Conservation (phyloP, 2,329 filamentous ascomycete species). For the Penicillium frequentans region DNA sequence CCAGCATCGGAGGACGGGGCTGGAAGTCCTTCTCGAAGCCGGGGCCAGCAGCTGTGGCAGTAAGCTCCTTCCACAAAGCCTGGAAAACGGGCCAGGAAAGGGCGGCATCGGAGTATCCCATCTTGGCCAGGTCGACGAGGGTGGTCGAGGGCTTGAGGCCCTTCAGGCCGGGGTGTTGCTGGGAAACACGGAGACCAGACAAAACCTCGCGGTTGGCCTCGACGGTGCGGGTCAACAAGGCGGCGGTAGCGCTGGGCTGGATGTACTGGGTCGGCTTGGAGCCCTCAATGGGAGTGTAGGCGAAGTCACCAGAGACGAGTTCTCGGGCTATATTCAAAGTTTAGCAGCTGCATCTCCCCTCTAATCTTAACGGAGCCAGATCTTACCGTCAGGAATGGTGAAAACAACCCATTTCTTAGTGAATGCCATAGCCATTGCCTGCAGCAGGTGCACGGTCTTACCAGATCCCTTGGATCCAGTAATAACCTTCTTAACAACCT, state of each 20-base stretch:
- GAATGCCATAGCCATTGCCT: constrained; percentile 79
- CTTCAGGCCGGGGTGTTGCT: constrained; percentile 59
- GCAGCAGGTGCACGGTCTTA: constrained; percentile 83
- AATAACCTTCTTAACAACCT: constrained; percentile 60
- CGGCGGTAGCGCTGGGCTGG: constrained; percentile 75
- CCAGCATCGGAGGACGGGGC: constrained; percentile 63
- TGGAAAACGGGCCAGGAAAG: constrained; percentile 77
- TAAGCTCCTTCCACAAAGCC: constrained; percentile 79
- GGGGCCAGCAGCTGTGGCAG: constrained; percentile 46
- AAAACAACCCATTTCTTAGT: constrained; percentile 86
- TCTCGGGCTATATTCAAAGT: constrained; percentile 65
- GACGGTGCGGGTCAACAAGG: constrained; percentile 70
- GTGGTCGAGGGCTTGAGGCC: constrained; percentile 59
- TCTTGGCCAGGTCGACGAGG: constrained; percentile 66
- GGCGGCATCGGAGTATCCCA: constrained; percentile 72
- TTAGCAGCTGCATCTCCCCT: constrained; percentile 13
- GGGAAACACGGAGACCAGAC: constrained; percentile 50
- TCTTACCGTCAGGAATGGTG: constrained; percentile 81
- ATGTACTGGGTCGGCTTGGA: constrained; percentile 61
- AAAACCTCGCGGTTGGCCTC: constrained; percentile 72
- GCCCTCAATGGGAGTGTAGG: constrained; percentile 70
- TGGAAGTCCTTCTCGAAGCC: constrained; percentile 47
- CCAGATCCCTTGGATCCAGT: constrained; percentile 73
- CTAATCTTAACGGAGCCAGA: not conserved
- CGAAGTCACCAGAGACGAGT: constrained; percentile 74